These are phyloP conservation scores for Trichoderma lentiforme DNA, from an alignment of 2,329 filamentous ascomycete species.

Conservation along the genomic window DNA sequence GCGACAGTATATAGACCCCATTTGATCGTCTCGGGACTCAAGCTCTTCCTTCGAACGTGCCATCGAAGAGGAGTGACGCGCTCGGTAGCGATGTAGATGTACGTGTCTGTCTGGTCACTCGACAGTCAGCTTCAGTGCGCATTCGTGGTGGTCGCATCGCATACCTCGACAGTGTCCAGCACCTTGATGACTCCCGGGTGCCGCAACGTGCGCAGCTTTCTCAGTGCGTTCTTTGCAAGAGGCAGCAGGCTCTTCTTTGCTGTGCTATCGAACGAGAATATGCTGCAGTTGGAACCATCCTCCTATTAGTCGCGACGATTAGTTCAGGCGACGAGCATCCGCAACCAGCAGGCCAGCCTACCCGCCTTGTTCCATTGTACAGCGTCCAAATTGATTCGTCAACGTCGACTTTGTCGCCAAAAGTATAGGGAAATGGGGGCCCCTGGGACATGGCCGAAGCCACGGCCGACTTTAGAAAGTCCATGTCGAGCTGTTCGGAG, in stretches of 20 bases:
- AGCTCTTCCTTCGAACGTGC: conserved; percentile 83
- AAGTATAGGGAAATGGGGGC: conserved; percentile 85
- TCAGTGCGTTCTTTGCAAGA: conserved; percentile 87
- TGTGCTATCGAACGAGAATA: conserved; percentile 90
- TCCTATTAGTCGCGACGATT: conserved; percentile 54
- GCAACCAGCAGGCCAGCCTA: conserved; percentile 39
- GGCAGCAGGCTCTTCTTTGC: conserved; percentile 77
- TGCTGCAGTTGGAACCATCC: conserved; percentile 89
- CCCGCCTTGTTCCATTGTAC: conserved; percentile 88
- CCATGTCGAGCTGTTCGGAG: conserved; percentile 56
- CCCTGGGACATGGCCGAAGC: conserved; percentile 95
- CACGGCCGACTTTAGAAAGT: conserved; percentile 96
- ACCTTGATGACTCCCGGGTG: conserved; percentile 95
- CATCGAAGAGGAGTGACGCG: conserved; percentile 81
- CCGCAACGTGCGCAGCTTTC: conserved; percentile 87
- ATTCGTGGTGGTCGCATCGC: neutral
- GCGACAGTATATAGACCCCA: conserved; percentile 90
- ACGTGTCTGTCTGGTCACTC: conserved; percentile 70
- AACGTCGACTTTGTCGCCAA: conserved; percentile 88
- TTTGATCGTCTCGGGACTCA: conserved; percentile 90
- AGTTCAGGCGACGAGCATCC: neutral
- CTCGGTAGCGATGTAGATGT: conserved; percentile 96
- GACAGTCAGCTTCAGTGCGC: conserved; percentile 24
- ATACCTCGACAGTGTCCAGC: conserved; percentile 86
- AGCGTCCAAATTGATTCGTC: conserved; percentile 96